Evolutionary conservation across 2,329 filamentous ascomycete genomes (phyloP), one percentile per base, ranked within the genome.

Genomic region (Amphichorda felina): DNA sequence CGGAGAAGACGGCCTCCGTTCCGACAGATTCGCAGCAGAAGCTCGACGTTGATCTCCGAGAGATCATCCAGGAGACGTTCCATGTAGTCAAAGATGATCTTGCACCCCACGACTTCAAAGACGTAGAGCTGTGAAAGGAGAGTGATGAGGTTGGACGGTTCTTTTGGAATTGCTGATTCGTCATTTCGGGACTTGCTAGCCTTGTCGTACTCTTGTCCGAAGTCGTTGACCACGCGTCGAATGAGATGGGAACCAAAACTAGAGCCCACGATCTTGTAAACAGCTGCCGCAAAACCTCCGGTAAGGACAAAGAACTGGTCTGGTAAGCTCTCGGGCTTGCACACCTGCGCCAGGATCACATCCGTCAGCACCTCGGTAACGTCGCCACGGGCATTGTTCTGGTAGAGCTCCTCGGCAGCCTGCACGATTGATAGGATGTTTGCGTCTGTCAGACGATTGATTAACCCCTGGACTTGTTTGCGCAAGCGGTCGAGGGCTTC

Each of bases 241-340:
- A 95, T 64, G 17, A 95, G 67, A 48, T 93, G 81, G 1, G 88
- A 89, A 4, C 86, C 89, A 57, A 96, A 88, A 48, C 94, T 89
- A 11, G 79, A 80, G 5, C 91, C 91, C 30, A 91, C 70, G 6
- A 91, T 69, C 51, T 85, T 93, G 61, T 94, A 94, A 1, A 94
- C 59, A 0, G 87, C 86, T 5, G 89, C 78, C 25, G 89, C 76
- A 51, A 96, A 96, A 4, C 87, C 89, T 26, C 88, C 87, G 38
- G 87, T 82, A 9, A 96, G 72, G 35, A 95, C 86, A 37, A 95
- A 75, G 46, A 95, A 93, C 0, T 88, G 91, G 46, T 95, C 89
- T 5, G 82, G 78, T 2, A 95, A 65, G 30, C 68, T 76, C 17
- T 87, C 82, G 6, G 79, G 74, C 46, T 93, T 86, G 48, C 77